Conservation (phyloP, 202 grass and related monocot species). For the Cymbopogon flexuosus region DNA sequence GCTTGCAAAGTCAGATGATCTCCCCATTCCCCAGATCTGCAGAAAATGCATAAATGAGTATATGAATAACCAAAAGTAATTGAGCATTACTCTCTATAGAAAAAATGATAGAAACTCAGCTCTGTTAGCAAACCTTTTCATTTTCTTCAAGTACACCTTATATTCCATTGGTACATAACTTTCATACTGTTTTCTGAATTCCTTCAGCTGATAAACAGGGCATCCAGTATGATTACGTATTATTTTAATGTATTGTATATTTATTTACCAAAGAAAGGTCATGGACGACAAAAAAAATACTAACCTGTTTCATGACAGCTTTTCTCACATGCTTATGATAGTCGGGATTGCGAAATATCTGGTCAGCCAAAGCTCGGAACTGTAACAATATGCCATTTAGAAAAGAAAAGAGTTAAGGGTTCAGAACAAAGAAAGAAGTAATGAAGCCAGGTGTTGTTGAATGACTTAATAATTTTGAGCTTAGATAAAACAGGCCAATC, state of each 20-base stretch:
- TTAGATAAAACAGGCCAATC: background rate
- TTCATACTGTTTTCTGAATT: conserved; percentile 90
- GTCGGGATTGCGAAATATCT: conserved; percentile 85
- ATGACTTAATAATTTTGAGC: background rate
- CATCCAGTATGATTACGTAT: background rate
- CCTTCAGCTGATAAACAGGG: conserved; percentile 63
- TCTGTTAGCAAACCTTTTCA: conserved; percentile 69
- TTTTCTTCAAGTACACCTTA: conserved; percentile 85
- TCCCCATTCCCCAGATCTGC: conserved; percentile 94
- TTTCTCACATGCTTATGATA: conserved; percentile 94
- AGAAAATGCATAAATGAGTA: conserved; percentile 9
- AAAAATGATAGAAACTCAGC: background rate
- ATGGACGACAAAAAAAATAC: background rate
- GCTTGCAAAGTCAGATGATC: conserved; percentile 96
- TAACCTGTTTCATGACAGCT: conserved; percentile 76
- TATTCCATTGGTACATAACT: conserved; percentile 97
- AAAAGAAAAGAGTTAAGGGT: conserved; percentile 4
- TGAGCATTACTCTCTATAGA: background rate
- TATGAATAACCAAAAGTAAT: background rate
- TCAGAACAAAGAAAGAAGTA: background rate
- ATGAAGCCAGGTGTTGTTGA: background rate
- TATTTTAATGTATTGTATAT: background rate
- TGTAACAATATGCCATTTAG: conserved; percentile 27
- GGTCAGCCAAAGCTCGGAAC: conserved; percentile 98
- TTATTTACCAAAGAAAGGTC: background rate